Evolutionary conservation across 768 basidiomycete species (phyloP), one percentile per base, ranked within the genome.

Genomic region (Phanerodontia chrysosporium): DNA sequence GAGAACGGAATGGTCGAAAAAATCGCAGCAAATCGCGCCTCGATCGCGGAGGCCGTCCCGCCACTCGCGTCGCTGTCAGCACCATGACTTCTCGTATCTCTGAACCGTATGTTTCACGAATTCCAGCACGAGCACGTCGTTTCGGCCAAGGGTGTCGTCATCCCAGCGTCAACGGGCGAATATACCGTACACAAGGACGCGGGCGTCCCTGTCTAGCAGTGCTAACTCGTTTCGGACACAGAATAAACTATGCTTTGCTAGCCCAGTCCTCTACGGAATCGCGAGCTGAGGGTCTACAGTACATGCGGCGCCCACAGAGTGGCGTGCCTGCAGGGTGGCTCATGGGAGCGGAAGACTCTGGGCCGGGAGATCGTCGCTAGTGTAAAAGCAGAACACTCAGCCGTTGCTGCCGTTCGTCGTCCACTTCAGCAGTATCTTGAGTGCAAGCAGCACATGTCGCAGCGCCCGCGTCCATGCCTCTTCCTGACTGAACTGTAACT

Each of bases 401-500:
- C 85, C 84, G 64, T 85, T 89, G 36, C 79, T 80, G 27, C 89
- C 89, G 65, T 85, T 91, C 0, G 90, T 92, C 4, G 87, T 83
- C 89, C 90, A 92, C 69, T 92, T 92, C 51, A 95, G 77, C 49
- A 92, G 83, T 59, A 93, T 89, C 75, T 95, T 95, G 42, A 95
- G 78, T 21, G 91, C 92, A 22, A 95, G 80, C 58, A 97, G 78
- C 58, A 98, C 92, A 66, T 97, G 95, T 30, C 93, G 82, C 66
- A 98, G 76, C 3, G 95, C 92, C 59, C 92, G 85, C 24, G 96
- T 98, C 96, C 96, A 99, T 0, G 85, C 80, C 67, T 99, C 96
- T 69, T 99, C 96, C 66, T 93, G 92, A 64, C 89, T 90, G 72
- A 97, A 96, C 68, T 95, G 94, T 3, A 95, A 76, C 73, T 95